Base-by-base conservation (phyloP, 1,284 basidiomycete genomes). In the Athelia sp. region DNA sequence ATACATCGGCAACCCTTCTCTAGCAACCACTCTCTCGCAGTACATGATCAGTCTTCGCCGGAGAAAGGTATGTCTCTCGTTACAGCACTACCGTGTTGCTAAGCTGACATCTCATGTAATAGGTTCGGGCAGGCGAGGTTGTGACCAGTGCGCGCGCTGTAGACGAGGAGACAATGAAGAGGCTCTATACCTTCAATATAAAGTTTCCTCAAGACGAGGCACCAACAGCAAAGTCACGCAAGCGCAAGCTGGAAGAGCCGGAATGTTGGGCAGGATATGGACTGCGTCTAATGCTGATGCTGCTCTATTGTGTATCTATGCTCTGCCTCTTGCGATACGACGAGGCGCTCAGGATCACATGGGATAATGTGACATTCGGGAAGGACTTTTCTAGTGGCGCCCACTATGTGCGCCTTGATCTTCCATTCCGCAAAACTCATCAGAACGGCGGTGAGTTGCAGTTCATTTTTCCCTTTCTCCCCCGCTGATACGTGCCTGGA, bases 31-130 rank as follows among this genome's bases (percentile, higher is more conserved):
- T 8, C 65, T 71, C 1, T 63, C 66, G 1, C 49, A 53, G 0
- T 70, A 67, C 50, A 69, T 70, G 65, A 35, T 64, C 3, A 64
- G 61, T 43, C 53, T 69, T 6, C 51, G 56, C 15, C 49, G 58
- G 6, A 48, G 59, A 2, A 69, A 69, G 58, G 65, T 65, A 46
- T 14, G 51, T 49, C 14, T 18, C 13, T 43, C 9, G 31, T 29
- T 11, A 17, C 26, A 11, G 23, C 44, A 23, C 40, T 23, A 35
- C 36, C n/a, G 9, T 4, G n/a, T 40, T 21, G 18, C 31, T 29
- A 38, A 8, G 15, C 17, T 43, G 29, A 19, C 29, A 9, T n/a
- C 22, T 17, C 14, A 17, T 26, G 2, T 43, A 13, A n/a, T 29
- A 40, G 36, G 19, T 40, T n/a, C 19, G 58, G 8, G 54, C 52